Conservation (phyloP, 148 eudicot genomes). For the Agrostemma githago region DNA sequence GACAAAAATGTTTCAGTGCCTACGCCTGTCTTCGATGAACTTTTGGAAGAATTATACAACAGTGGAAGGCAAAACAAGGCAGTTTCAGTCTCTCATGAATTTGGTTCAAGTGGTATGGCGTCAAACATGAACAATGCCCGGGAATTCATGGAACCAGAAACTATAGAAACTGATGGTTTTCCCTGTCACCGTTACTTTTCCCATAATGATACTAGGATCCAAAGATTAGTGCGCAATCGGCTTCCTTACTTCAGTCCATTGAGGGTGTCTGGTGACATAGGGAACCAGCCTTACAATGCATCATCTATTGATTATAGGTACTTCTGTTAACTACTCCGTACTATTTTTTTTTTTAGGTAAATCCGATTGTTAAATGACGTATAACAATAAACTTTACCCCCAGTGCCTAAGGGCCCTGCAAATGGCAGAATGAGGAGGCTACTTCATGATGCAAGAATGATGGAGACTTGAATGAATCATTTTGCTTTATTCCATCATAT, state of each 20-base stretch:
- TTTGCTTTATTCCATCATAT: background rate
- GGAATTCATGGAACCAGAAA: slow-evolving; percentile 24
- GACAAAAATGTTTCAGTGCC: slow-evolving; percentile 39
- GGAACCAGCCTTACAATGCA: slow-evolving; percentile 30
- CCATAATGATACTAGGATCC: slow-evolving; percentile 68
- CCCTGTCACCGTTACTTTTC: slow-evolving; percentile 74
- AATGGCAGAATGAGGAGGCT: background rate
- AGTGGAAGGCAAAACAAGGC: slow-evolving; percentile 35
- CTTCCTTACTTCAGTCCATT: slow-evolving; percentile 71
- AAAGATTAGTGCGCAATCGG: slow-evolving; percentile 58
- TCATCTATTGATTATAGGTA: slow-evolving; percentile 85
- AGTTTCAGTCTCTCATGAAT: slow-evolving; percentile 17
- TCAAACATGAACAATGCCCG: slow-evolving; percentile 12
- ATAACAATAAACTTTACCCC: background rate
- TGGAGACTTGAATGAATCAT: background rate
- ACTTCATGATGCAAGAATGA: background rate
- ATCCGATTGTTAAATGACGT: background rate
- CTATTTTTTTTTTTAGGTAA: background rate
- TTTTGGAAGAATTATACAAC: slow-evolving; percentile 59
- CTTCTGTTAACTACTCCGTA: slow-evolving; percentile 19
- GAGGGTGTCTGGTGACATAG: slow-evolving; percentile 33
- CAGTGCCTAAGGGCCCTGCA: background rate
- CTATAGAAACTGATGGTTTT: slow-evolving; percentile 35
- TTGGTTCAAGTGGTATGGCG: slow-evolving; percentile 21
- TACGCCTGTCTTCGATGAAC: slow-evolving; percentile 82